Evolutionary conservation across 306 rosid genomes (phyloP).

Genomic region (Fragaria ananassa): DNA sequence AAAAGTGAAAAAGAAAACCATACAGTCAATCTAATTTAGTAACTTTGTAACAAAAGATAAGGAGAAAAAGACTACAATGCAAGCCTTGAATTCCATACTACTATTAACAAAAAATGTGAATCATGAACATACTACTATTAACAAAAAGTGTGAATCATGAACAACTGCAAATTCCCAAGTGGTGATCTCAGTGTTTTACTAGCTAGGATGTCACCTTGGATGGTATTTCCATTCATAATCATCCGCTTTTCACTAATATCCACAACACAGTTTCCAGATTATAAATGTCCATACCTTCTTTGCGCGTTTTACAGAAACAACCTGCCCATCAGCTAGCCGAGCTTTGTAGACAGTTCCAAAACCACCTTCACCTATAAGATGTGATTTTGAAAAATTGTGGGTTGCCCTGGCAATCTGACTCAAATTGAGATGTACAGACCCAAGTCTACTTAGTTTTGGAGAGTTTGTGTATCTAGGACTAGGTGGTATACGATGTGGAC

Average conservation of each 20-base stretch:
- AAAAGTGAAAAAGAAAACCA: not conserved
- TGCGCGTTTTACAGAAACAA: constrained; percentile 88
- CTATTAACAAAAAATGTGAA: not conserved
- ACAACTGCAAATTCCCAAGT: not conserved
- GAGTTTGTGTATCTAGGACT: constrained; percentile 82
- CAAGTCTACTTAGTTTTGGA: constrained; percentile 70
- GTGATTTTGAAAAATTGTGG: constrained; percentile 69
- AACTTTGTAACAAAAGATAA: not conserved
- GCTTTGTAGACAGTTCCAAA: constrained; percentile 97
- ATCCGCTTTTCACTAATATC: not conserved
- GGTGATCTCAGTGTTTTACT: not conserved
- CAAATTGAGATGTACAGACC: constrained; percentile 68
- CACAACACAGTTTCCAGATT: not conserved
- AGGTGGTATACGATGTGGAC: constrained; percentile 78
- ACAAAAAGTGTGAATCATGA: not conserved
- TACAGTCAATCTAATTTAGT: not conserved
- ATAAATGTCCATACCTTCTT: constrained; percentile 52
- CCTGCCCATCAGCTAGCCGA: constrained; percentile 60
- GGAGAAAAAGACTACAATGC: not conserved
- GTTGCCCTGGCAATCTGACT: constrained; percentile 74
- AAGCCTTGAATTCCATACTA: not conserved
- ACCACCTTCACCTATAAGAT: constrained; percentile 83
- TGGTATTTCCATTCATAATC: not conserved
- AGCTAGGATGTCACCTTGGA: not conserved
- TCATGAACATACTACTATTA: not conserved